phyloP scores from a whole-genome alignment of 345 rosid species.

The Rhizophora apiculata region DNA sequence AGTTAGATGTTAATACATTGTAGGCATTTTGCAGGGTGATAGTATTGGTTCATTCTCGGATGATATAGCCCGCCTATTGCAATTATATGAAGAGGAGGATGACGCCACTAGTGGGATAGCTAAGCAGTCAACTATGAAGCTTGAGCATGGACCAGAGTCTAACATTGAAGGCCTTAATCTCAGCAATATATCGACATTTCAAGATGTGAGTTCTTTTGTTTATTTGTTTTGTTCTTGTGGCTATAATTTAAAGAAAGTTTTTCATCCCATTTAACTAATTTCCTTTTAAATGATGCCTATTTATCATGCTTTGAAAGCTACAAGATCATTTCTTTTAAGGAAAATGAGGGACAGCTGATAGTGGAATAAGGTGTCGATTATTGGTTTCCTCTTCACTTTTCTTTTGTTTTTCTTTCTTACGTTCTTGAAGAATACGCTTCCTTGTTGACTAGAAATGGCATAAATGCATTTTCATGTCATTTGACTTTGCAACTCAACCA shows the following conservation, averaged over 20 bases:
- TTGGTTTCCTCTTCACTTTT: not conserved
- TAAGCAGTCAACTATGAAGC: conserved; percentile 38
- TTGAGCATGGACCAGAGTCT: conserved; percentile 42
- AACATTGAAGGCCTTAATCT: conserved; percentile 34
- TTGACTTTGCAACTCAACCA: not conserved
- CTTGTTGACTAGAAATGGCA: too few relatives aligned
- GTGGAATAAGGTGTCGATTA: not conserved
- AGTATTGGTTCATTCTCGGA: conserved; percentile 58
- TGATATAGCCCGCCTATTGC: conserved; percentile 56
- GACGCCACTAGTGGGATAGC: conserved; percentile 72
- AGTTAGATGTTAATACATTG: not conserved
- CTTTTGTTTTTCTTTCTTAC: too few relatives aligned
- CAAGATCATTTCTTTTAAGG: not conserved
- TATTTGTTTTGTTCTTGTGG: not conserved
- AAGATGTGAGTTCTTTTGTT: conserved; percentile 41
- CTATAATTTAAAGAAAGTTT: not conserved
- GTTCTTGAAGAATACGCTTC: not conserved
- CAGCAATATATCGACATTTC: conserved; percentile 21
- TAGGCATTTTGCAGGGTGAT: conserved; percentile 48
- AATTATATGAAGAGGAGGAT: conserved; percentile 59
- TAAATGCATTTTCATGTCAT: not conserved
- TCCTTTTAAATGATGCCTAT: not conserved
- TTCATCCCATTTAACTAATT: not conserved
- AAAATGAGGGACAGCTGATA: not conserved
- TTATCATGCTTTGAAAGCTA: not conserved